Percentiles rank a stretch among this genome's conserved stretches.
These are phyloP conservation scores for Fraxinus paxiana DNA, from an alignment of 305 asterid genomes.

Conservation along the genomic window DNA sequence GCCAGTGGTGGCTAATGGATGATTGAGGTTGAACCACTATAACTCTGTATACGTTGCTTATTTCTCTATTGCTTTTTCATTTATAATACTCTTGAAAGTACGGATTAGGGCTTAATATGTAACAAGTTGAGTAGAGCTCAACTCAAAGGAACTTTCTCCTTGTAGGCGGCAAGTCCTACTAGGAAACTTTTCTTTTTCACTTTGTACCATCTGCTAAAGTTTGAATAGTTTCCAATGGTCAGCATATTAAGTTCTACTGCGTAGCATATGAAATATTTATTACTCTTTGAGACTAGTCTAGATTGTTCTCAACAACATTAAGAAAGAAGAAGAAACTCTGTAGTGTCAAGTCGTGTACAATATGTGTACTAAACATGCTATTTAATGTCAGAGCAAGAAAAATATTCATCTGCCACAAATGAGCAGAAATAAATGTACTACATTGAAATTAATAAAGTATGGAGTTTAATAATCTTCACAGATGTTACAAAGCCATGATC, in stretches of 20 bases:
- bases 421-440: constrained; percentile 6
- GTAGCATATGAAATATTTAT: not conserved
- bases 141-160: too few species aligned
- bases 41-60: not conserved
- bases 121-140: too few species aligned
- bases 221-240: not conserved
- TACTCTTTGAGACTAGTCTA: not conserved
- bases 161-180: too few species aligned
- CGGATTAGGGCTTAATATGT: too few species aligned
- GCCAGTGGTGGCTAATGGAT: not conserved
- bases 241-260: not conserved
- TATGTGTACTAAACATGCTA: not conserved
- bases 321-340: not conserved
- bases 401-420: not conserved
- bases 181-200: too few species aligned
- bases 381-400: not conserved
- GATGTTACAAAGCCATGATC: constrained; percentile 38
- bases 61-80: not conserved
- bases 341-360: not conserved
- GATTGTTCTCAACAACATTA: not conserved
- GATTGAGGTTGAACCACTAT: not conserved
- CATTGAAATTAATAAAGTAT: constrained; percentile 20
- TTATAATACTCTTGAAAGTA: too few species aligned
- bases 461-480: constrained; percentile 27
- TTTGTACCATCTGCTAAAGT: too few species aligned